phyloP scores from a whole-genome alignment of 2,329 filamentous ascomycete species.

The Colletotrichum euphorbiae region DNA sequence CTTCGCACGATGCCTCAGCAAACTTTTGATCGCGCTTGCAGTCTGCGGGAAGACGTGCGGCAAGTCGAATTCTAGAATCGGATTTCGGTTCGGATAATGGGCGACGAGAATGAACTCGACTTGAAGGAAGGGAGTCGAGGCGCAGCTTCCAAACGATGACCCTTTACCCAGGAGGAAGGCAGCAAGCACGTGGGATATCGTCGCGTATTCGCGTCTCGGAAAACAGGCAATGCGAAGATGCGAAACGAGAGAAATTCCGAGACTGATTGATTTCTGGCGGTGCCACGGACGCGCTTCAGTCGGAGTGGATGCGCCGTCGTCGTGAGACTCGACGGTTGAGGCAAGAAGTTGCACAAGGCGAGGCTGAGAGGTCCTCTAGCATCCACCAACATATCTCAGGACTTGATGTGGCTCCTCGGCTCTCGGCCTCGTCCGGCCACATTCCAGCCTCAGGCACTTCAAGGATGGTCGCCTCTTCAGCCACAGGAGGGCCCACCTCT shows the following conservation, averaged over 20 bases:
- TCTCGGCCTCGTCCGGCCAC: conserved; percentile 31
- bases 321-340: conserved; percentile 35
- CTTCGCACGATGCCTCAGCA: background rate
- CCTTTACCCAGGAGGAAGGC: background rate
- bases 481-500: conserved; percentile 4
- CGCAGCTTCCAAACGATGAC: conserved; percentile 3
- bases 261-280: background rate
- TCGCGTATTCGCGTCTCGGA: background rate
- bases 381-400: too few relatives aligned
- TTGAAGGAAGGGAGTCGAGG: background rate
- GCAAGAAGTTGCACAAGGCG: conserved; percentile 36
- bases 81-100: background rate
- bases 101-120: conserved; percentile 6
- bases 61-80: background rate
- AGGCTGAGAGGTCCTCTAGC: conserved; percentile 36
- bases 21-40: too few relatives aligned
- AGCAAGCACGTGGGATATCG: conserved; percentile 15
- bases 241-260: conserved; percentile 10
- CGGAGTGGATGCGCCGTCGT: conserved; percentile 31
- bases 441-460: background rate
- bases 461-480: background rate
- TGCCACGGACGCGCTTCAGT: conserved; percentile 28
- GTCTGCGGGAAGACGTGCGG: background rate
- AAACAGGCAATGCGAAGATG: conserved; percentile 10
- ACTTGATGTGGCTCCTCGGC: conserved; percentile 17